Base-by-base conservation (phyloP, 345 rosid species). In the Nephelium lappaceum region DNA sequence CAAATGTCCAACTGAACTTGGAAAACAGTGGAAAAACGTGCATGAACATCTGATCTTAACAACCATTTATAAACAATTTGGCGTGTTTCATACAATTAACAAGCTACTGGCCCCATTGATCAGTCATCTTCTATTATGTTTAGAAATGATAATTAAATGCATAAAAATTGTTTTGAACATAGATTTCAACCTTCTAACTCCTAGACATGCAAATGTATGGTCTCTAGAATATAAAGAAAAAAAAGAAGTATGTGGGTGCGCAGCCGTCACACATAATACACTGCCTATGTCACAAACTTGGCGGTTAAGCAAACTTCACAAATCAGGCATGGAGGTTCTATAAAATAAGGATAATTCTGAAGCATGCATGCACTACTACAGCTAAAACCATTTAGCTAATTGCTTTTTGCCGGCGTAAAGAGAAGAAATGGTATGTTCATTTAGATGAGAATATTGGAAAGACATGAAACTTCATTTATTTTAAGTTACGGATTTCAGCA, bases 361-460 rank as follows among this genome's bases (percentile, higher is more conserved):
- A 63, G 58, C 60, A 63, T 24, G n/a, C 25, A 10, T 2, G 27
- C 5, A 45, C 42, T 6, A 72, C 72, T 23, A 76, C 60, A 15
- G 45, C 77, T 36, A 16, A 39, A 23, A 43, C 6, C n/a, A 61
- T 51, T 49, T 38, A 43, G 62, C 55, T 11, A 23, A 65, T 21
- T 66, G 25, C 10, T 60, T 72, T 38, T 23, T 51, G 18, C 61
- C 64, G 47, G n/a, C 6, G 66, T 18, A 64, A 45, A 67, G 2
- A 1, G 14, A 66, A 66, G 36, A 9, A 66, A 4, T 19, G 49
- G 42, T 55, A 57, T 66, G n/a, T 69, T 60, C 65, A 42, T 15
- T 27, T 42, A 16, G 21, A 38, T 69, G 66, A 78, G 78, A 58
- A 78, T 73, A 62, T 51, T 67, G 31, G 47, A 51, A 76, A 67